These are phyloP conservation scores for Spergularia bocconei DNA, from an alignment of 148 eudicot species.

Conservation along the genomic window DNA sequence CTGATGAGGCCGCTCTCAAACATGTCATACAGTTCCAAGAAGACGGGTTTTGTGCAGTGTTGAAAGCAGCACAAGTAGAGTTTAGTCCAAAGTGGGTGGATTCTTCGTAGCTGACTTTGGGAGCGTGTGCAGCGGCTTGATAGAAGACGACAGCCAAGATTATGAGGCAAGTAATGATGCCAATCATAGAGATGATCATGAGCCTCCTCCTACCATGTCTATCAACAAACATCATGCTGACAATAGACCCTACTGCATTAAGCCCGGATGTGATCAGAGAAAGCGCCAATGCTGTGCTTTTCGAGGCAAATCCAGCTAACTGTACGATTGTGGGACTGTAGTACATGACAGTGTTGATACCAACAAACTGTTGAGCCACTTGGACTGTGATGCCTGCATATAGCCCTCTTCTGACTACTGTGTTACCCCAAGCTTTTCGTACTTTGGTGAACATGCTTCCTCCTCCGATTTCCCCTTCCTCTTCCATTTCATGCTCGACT, in stretches of 20 bases:
- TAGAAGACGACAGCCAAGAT: constrained; percentile 50
- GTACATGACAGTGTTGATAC: constrained; percentile 81
- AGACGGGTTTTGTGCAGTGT: constrained; percentile 31
- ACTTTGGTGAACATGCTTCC: constrained; percentile 39
- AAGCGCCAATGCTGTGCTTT: constrained; percentile 79
- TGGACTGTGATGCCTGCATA: constrained; percentile 86
- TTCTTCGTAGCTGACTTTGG: constrained; percentile 38
- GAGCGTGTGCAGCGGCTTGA: constrained; percentile 58
- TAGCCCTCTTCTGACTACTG: constrained; percentile 64
- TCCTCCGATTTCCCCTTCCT: constrained; percentile 44
- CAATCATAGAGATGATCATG: constrained; percentile 74
- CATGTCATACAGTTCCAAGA: constrained; percentile 81
- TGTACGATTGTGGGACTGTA: constrained; percentile 90
- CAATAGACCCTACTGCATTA: constrained; percentile 63
- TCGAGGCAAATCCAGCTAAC: constrained; percentile 81
- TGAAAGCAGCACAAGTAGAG: constrained; percentile 53
- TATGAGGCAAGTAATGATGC: constrained; percentile 61
- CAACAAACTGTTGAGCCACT: constrained; percentile 82
- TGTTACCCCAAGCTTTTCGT: constrained; percentile 53
- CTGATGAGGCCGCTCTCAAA: constrained; percentile 48
- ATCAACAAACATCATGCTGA: constrained; percentile 80
- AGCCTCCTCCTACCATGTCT: constrained; percentile 75
- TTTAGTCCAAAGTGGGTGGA: constrained; percentile 59
- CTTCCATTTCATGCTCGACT: constrained; percentile 52
- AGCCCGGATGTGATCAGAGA: constrained; percentile 79